Base-by-base conservation (phyloP, 2,329 filamentous ascomycete species). In the Epichloe sp. region DNA sequence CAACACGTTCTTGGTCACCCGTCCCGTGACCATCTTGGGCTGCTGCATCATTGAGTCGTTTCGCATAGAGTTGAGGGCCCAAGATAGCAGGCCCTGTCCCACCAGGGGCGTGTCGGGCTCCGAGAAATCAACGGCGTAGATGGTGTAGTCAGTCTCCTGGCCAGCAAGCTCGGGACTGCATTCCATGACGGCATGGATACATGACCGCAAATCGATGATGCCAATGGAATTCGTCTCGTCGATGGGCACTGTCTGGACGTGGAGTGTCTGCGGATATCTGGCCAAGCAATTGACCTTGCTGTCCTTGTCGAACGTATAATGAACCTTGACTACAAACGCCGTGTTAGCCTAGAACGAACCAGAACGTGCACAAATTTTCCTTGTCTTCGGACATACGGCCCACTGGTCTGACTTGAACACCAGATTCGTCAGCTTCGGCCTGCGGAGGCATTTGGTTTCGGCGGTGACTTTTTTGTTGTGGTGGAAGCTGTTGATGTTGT, bases 121-220 rank as follows among this genome's bases (percentile, higher is more conserved):
- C 12, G 93, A 96, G 67, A 91, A 97, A 67, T 98, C 93, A 71
- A 88, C 88, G 34, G 91, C 89, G 68, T 98, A 98, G 52, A 98
- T 83, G n/a, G 89, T 93, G 69, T 93, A 98, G 70, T 98, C 90
- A 67, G 79, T 71, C 71, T 69, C 85, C 64, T 73, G 85, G 74
- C 63, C 79, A 8, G 61, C 60, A 44, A 98, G 77, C 69, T 98
- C 93, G 38, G 93, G 93, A 64, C 93, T 97, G 71, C 76, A 79
- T 52, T 80, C 72, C 23, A 74, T 71, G 53, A 98, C 84, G 52
- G 90, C 87, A 65, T 91, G 83, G 44, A 96, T 80, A 67, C 93
- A 97, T 55, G 85, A 84, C 58, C 84, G 84, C 50, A 97, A 75
- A 66, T 96, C 89, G 57, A 96, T 80, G 49, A 96, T 78, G 56